Evolutionary conservation across 345 rosid species (phyloP).

Genomic region (Xanthoceras sorbifolium): DNA sequence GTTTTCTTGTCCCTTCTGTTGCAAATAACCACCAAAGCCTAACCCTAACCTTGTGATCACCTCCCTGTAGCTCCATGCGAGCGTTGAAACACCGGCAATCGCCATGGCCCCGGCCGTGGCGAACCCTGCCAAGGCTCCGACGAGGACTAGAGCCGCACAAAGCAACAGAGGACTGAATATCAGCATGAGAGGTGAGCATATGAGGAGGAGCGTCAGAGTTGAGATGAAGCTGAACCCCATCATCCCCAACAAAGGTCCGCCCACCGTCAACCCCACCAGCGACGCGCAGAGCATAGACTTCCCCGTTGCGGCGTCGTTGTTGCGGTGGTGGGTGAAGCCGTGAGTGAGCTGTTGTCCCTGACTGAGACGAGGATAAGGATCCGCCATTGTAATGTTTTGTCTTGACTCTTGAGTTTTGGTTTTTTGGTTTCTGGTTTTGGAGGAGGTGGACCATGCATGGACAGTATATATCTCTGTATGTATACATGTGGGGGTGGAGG

Average conservation of each 20-base stretch:
- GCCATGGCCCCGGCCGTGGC: slow-evolving; percentile 38
- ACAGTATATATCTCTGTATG: no score
- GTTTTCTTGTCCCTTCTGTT: slow-evolving; percentile 11
- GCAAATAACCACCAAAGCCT: slow-evolving; percentile 13
- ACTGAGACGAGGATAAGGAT: background rate
- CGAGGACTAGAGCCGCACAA: slow-evolving; percentile 24
- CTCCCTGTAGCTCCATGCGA: slow-evolving; percentile 35
- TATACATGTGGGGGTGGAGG: no score
- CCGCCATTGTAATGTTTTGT: background rate
- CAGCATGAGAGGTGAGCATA: slow-evolving; percentile 41
- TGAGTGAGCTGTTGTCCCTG: background rate
- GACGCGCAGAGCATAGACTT: slow-evolving; percentile 21
- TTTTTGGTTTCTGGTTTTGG: background rate
- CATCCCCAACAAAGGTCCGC: slow-evolving; percentile 38
- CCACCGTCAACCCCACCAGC: slow-evolving; percentile 32
- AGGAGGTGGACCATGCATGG: no score
- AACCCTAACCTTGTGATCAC: slow-evolving; percentile 20
- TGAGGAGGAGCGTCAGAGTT: slow-evolving; percentile 34
- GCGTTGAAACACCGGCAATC: slow-evolving; percentile 32
- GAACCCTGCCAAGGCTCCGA: slow-evolving; percentile 35
- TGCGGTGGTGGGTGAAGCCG: background rate
- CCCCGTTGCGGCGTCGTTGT: background rate
- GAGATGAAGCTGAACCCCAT: slow-evolving; percentile 42
- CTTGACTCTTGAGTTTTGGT: no score
- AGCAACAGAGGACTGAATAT: slow-evolving; percentile 43